A percentile compares a stretch with the other conserved stretches of the same genome.
Conservation (phyloP, 805 yeast species). For the Debaryomyces castellii region DNA sequence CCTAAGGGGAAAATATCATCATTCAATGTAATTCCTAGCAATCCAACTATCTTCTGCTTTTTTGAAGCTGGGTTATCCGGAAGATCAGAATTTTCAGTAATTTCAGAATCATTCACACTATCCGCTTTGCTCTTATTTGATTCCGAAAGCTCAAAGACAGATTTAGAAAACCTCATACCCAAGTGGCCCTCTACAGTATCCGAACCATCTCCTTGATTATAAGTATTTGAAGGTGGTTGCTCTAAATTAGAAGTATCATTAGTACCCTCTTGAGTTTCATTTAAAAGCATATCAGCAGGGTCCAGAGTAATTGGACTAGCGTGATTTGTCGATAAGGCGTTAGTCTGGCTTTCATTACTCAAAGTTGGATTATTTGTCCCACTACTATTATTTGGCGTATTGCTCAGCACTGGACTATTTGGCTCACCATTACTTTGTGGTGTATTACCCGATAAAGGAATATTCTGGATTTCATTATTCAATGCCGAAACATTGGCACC, state of each 20-base stretch:
- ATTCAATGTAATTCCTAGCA: slow-evolving; percentile 21
- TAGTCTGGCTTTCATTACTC: too few species aligned
- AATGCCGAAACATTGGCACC: too few species aligned
- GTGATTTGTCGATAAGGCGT: too few species aligned
- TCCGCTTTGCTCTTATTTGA: slow-evolving; percentile 3
- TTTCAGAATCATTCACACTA: neutral
- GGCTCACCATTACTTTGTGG: too few species aligned
- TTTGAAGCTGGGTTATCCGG: slow-evolving; percentile 5
- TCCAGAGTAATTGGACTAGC: too few species aligned
- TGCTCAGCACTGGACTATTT: too few species aligned
- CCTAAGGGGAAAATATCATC: slow-evolving; percentile 3
- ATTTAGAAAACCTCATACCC: slow-evolving; percentile 12
- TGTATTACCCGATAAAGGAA: too few species aligned
- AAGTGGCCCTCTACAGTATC: neutral
- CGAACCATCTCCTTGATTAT: neutral
- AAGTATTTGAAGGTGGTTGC: neutral
- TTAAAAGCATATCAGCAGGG: too few species aligned
- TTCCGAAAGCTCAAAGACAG: slow-evolving; percentile 16
- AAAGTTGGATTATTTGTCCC: too few species aligned
- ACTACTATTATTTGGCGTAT: too few species aligned
- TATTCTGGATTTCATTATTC: too few species aligned
- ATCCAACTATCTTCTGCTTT: slow-evolving; percentile 17
- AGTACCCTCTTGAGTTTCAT: too few species aligned
- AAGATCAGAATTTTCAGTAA: neutral
- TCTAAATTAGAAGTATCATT: neutral